phyloP scores from a whole-genome alignment of 345 rosid species.

The Barbarea vulgaris region DNA sequence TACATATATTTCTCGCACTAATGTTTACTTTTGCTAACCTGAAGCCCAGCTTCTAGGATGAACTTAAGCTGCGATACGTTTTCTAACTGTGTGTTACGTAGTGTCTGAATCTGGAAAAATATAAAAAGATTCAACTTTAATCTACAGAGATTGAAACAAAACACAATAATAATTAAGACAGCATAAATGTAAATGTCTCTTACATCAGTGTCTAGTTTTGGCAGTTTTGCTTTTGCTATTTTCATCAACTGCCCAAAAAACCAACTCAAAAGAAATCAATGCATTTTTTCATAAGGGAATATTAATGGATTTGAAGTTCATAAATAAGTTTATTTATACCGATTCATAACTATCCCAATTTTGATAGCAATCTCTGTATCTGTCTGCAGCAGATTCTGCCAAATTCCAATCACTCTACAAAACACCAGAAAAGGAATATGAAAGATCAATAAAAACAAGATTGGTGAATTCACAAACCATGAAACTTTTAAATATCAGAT shows the following conservation, averaged over 20 bases:
- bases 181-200: neutral
- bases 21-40: slow-evolving; percentile 44
- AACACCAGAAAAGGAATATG: slow-evolving; percentile 14
- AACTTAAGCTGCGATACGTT: slow-evolving; percentile 72
- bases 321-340: slow-evolving; percentile 19
- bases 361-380: slow-evolving; percentile 18
- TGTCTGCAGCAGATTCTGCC: slow-evolving; percentile 7
- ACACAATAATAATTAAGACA: slow-evolving; percentile 22
- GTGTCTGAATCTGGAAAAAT: slow-evolving; percentile 44
- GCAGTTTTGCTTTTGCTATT: slow-evolving; percentile 2
- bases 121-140: neutral
- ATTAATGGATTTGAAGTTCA: slow-evolving; percentile 10
- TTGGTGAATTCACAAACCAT: neutral
- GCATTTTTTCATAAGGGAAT: neutral
- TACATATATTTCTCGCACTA: neutral
- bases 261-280: slow-evolving; percentile 2
- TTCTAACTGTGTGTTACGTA: slow-evolving; percentile 61
- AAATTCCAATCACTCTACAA: slow-evolving; percentile 1
- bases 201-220: slow-evolving; percentile 7
- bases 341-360: slow-evolving; percentile 21
- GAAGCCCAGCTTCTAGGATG: slow-evolving; percentile 75
- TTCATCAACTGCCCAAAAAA: slow-evolving; percentile 28
- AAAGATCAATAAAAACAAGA: neutral
- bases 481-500: neutral
- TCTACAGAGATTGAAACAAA: slow-evolving; percentile 6